Base-by-base conservation (phyloP, 257 asterid species). In the Fraxinus quadrangulata region DNA sequence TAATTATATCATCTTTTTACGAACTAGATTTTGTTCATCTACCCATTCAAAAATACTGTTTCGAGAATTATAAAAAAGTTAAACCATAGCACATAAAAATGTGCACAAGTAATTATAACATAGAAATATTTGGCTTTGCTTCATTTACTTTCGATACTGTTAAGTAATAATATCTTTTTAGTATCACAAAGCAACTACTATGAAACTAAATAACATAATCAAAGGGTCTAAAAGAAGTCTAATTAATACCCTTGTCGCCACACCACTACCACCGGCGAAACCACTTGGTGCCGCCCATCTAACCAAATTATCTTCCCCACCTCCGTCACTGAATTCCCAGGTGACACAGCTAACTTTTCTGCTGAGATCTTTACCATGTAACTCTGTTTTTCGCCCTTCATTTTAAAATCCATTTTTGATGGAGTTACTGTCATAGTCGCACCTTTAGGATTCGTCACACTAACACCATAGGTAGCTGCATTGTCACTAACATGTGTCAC, bases 231-330 rank as follows among this genome's bases (percentile, higher is more conserved):
- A 3, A 5, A 37, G 7, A 7, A 34, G 30, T 54, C 17, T 3
- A 1, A 36, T 76, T 71, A 84, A 54, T 75, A 84, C 19, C 81
- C 84, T 14, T 81, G 79, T 82, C 76, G 82, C 98, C 96, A 90
- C 49, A 87, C 84, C 71, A 92, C 94, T 73, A 84, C 81, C 72
- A 94, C 85, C 67, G 97, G 97, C 2, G 97, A 88, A 78, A 81
- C 89, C 72, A 90, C 97, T 70, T 81, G 75, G 56, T 84, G 92
- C 70, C 72, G 78, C 74, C 93, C 96, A 21, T 92, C 92, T 9
- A 90, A 78, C 98, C 96, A 94, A 4, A 33, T 78, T 47, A 94
- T 67, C 88, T 83, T 90, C 26, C 98, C 98, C 34, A 70, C 78
- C 82, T 87, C 91, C 47, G 85, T 77, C 82, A 84, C 79, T 0